Conservation (phyloP, 768 basidiomycete genomes). For the Leccinellum rugosiceps region DNA sequence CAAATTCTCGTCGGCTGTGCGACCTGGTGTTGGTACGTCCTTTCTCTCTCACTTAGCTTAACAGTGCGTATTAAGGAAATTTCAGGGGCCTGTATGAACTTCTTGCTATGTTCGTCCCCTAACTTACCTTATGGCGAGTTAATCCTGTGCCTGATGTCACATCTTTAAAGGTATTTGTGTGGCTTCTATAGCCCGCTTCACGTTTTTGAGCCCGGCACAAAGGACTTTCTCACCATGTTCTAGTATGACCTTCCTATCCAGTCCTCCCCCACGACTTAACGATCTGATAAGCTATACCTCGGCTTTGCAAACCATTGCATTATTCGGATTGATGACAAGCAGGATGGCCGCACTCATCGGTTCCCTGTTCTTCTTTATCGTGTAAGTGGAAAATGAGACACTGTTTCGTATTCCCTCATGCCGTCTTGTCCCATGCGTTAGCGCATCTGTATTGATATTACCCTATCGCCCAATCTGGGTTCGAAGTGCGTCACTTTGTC, state of each 20-base stretch:
- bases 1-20: constrained; percentile 58
- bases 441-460: constrained; percentile 35
- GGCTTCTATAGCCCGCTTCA: constrained; percentile 36
- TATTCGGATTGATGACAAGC: constrained; percentile 68
- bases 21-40: constrained; percentile 60
- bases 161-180: constrained; percentile 39
- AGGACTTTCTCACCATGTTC: constrained; percentile 40
- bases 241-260: constrained; percentile 21
- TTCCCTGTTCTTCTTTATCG: constrained; percentile 50
- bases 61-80: constrained; percentile 9
- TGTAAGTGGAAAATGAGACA: constrained; percentile 35
- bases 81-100: constrained; percentile 59
- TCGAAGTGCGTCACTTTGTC: constrained; percentile 32
- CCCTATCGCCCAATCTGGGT: constrained; percentile 37
- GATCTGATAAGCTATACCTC: constrained; percentile 24
- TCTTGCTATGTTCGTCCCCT: constrained; percentile 40
- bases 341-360: constrained; percentile 65
- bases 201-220: constrained; percentile 40
- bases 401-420: constrained; percentile 18
- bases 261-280: constrained; percentile 3
- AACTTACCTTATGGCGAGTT: background rate
- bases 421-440: constrained; percentile 10
- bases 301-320: constrained; percentile 54
- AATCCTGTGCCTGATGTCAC: constrained; percentile 7
- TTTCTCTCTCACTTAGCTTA: background rate